Base-by-base conservation (phyloP, 768 basidiomycete genomes). In the Suillus clintonianus region DNA sequence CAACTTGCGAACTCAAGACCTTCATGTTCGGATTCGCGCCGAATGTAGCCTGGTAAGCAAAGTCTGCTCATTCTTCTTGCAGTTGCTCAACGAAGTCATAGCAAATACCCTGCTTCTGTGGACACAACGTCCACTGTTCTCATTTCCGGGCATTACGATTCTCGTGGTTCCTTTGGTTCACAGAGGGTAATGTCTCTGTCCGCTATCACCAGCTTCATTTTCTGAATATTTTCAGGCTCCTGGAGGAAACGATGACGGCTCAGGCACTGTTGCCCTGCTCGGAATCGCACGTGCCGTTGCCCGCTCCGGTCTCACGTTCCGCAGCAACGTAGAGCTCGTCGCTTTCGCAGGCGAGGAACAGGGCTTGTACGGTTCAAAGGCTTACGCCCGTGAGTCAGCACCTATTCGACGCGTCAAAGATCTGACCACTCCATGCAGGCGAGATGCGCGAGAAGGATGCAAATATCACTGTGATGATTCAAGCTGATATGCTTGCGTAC, bases 301-400 rank as follows among this genome's bases (percentile, higher is more conserved):
- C 37, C 82, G 85, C 43, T 85, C 85, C 65, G 84, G 85, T 17
- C 72, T 97, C 69, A 82, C 77, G 56, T 95, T 96, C 80, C 81
- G 85, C 54, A 85, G 85, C 71, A 89, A 89, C 68, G 90, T 97
- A 19, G 89, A 93, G 68, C 81, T 97, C 10, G 88, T 86, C 45
- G 86, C 89, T 56, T 97, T 97, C 68, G 90, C 94, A 2, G 95
- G 95, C 6, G 95, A 97, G 72, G 95, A 97, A 69, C 95, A 97
- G 71, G 95, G 95, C 5, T 76, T 95, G 17, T 73, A 86, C 15
- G 95, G 95, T 34, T 92, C 90, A 24, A 84, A 76, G 65, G 87
- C 88, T 8, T 96, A 95, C 73, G 89, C 95, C 15, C 79, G 93
- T 93, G 72, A 72, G 90, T 80, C 39, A n/a, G 37, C 5, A 50